Evolutionary conservation across 495 filamentous ascomycete genomes (phyloP).

Genomic region (Pyrenopolyporus hunteri): DNA sequence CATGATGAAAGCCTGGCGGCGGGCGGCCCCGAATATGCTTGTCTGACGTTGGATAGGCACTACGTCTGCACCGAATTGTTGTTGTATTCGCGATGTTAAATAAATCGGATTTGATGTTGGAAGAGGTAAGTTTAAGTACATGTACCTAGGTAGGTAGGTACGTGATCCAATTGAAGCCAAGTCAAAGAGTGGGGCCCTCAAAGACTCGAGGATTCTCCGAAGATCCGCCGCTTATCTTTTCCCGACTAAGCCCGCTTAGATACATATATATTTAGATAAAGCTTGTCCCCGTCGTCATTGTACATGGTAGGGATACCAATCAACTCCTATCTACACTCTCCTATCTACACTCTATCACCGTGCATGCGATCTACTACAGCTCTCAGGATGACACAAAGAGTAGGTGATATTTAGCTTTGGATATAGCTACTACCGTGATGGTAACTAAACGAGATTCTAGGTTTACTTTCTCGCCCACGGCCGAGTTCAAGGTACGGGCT

Average conservation of each 20-base stretch:
- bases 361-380: conserved; percentile 21
- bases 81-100: no score
- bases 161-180: no score
- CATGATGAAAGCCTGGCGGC: conserved; percentile 24
- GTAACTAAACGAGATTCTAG: conserved; percentile 33
- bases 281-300: conserved; percentile 13
- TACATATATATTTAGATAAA: conserved; percentile 29
- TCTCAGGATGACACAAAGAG: conserved; percentile 42
- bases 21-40: background rate
- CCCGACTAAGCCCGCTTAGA: background rate
- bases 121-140: background rate
- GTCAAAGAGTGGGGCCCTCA: no score
- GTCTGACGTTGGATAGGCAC: no score
- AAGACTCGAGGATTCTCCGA: conserved; percentile 30
- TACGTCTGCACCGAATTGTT: no score
- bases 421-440: background rate
- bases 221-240: conserved; percentile 24
- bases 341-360: conserved; percentile 10
- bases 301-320: background rate
- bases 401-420: conserved; percentile 10
- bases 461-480: conserved; percentile 63
- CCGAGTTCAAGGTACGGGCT: conserved; percentile 56
- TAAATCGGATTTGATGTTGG: no score
- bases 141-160: background rate
- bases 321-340: conserved; percentile 7